These are phyloP conservation scores for Geum urbanum DNA, from an alignment of 306 rosid species.

Conservation along the genomic window DNA sequence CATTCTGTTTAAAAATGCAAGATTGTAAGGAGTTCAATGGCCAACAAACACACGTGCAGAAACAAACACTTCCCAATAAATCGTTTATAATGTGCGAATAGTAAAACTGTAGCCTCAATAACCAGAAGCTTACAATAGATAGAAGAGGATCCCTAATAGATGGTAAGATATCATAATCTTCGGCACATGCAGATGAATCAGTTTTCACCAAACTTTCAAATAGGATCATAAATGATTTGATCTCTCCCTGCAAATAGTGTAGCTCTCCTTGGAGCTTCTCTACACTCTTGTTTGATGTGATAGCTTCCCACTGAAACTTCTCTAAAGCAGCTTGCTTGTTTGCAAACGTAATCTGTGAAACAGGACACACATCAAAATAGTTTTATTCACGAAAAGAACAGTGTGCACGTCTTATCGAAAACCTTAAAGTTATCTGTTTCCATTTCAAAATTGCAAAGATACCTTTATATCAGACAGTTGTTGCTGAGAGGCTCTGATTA, in stretches of 20 bases:
- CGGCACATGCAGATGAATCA: slow-evolving; percentile 23
- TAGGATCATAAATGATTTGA: slow-evolving; percentile 47
- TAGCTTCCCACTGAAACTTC: slow-evolving; percentile 79
- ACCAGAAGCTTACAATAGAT: slow-evolving; percentile 32
- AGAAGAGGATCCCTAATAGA: slow-evolving; percentile 33
- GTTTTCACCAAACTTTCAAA: slow-evolving; percentile 59
- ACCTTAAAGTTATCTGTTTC: not conserved
- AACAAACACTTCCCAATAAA: not conserved
- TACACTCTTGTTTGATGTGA: slow-evolving; percentile 51
- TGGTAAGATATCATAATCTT: no score
- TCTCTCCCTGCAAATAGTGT: slow-evolving; percentile 36
- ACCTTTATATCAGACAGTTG: slow-evolving; percentile 90
- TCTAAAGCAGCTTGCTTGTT: slow-evolving; percentile 96
- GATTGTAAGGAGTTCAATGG: slow-evolving; percentile 4
- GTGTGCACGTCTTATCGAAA: not conserved
- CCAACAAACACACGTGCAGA: not conserved
- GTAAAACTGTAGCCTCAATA: not conserved
- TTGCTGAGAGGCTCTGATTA: slow-evolving; percentile 57
- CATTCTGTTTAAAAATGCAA: slow-evolving; percentile 50
- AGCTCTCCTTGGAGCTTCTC: slow-evolving; percentile 50
- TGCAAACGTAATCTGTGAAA: slow-evolving; percentile 77
- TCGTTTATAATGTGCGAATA: not conserved
- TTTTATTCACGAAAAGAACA: not conserved
- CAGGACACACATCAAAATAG: slow-evolving; percentile 10
- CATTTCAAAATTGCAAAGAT: not conserved